Evolutionary conservation across 352 stramenopile species (phyloP).

Genomic region (Phytophthora vignae): DNA sequence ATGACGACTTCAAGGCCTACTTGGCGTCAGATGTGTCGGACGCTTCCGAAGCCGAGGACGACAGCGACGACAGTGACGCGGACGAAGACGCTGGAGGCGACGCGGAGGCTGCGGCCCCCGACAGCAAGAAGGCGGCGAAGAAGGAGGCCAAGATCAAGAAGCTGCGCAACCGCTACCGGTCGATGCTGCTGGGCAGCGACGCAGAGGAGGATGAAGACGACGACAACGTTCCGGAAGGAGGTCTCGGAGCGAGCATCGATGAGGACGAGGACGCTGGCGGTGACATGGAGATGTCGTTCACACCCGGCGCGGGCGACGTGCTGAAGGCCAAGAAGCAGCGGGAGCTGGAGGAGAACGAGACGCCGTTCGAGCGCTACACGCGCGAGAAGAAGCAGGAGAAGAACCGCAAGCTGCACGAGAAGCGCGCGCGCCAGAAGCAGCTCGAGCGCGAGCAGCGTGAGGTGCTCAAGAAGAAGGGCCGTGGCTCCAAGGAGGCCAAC

Average conservation of each 20-base stretch:
- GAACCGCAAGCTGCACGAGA: conserved; percentile 87
- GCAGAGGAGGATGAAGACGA: conserved; percentile 76
- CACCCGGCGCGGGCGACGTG: conserved; percentile 68
- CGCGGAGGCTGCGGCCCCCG: conserved; percentile 10
- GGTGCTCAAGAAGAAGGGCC: conserved; percentile 71
- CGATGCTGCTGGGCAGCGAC: conserved; percentile 79
- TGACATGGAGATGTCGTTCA: conserved; percentile 90
- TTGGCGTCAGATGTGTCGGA: conserved; percentile 89
- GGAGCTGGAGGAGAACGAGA: conserved; percentile 82
- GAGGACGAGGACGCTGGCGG: conserved; percentile 49
- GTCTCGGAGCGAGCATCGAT: conserved; percentile 37
- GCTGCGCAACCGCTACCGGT: conserved; percentile 82
- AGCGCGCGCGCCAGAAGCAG: conserved; percentile 69
- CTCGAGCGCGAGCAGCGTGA: conserved; percentile 70
- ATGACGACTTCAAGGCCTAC: conserved; percentile 95
- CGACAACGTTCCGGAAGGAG: conserved; percentile 33
- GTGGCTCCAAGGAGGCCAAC: conserved; percentile 51
- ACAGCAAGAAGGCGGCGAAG: conserved; percentile 60
- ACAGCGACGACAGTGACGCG: conserved; percentile 53
- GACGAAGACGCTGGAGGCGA: conserved; percentile 29
- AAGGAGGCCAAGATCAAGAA: conserved; percentile 79
- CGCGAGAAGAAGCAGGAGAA: conserved; percentile 90
- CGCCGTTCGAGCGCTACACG: conserved; percentile 84
- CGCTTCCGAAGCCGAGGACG: conserved; percentile 55
- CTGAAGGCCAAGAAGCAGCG: conserved; percentile 80